Percentiles rank a stretch among this genome's conserved stretches.
These are phyloP conservation scores for Trametes maxima DNA, from an alignment of 768 basidiomycete genomes.

Conservation along the genomic window DNA sequence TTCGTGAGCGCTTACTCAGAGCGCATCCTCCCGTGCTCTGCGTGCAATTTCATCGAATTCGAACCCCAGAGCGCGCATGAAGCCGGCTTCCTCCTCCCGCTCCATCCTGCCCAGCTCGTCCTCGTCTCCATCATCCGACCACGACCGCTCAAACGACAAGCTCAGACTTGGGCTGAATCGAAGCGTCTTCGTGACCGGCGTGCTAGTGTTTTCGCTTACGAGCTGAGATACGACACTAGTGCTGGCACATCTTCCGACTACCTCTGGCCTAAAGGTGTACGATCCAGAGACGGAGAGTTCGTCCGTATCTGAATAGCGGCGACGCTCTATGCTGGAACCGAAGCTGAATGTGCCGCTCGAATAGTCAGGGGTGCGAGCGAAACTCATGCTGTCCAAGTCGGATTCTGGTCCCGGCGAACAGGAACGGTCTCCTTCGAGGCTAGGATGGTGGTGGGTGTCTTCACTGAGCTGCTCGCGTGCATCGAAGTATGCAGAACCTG, in stretches of 20 bases:
- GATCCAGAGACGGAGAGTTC: constrained; percentile 5
- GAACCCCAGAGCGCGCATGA: constrained; percentile 28
- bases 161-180: constrained; percentile 19
- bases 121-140: constrained; percentile 11
- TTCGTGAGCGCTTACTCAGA: neutral
- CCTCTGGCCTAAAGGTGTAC: neutral
- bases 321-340: constrained; percentile 11
- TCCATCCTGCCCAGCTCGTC: constrained; percentile 12
- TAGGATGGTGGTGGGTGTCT: neutral
- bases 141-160: constrained; percentile 15
- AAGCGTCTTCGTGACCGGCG: constrained; percentile 18
- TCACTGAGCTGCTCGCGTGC: constrained; percentile 12
- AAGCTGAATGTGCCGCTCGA: constrained; percentile 15
- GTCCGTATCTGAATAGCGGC: neutral
- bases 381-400: constrained; percentile 33
- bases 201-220: constrained; percentile 2
- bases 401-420: constrained; percentile 20
- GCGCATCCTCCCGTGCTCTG: constrained; percentile 8
- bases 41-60: constrained; percentile 28
- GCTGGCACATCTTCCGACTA: constrained; percentile 2
- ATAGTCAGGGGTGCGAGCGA: constrained; percentile 27
- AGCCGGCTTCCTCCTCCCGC: constrained; percentile 28
- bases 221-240: constrained; percentile 9
- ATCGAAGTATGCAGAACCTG: constrained; percentile 15
- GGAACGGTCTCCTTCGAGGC: neutral